These are phyloP conservation scores for Trichophyton verrucosum DNA, from an alignment of 2,329 filamentous ascomycete genomes.

Conservation along the genomic window DNA sequence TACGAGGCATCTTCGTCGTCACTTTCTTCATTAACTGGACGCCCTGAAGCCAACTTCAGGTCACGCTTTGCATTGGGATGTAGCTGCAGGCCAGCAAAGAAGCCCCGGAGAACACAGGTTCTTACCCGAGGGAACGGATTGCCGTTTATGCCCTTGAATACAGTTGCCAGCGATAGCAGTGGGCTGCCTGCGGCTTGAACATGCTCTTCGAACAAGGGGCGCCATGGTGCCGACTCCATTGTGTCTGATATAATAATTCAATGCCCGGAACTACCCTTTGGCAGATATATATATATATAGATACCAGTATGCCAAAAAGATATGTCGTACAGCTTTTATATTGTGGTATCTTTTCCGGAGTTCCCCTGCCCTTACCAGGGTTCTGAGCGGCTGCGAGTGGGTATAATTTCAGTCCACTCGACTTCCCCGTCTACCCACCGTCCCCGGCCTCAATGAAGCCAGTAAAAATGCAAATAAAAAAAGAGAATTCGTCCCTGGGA, in stretches of 20 bases:
- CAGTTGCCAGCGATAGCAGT: conserved; percentile 12
- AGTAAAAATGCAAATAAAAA: conserved; percentile 8
- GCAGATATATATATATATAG: neutral
- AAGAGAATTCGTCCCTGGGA: conserved; percentile 24
- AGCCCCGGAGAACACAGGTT: conserved; percentile 73
- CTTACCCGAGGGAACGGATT: conserved; percentile 46
- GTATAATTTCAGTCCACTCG: neutral
- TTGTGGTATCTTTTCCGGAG: neutral
- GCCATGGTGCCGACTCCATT: conserved; percentile 10
- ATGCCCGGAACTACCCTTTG: too few species aligned
- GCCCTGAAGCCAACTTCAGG: conserved; percentile 34
- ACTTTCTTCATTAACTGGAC: neutral
- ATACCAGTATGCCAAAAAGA: neutral
- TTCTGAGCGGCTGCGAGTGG: neutral
- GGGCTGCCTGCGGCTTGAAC: neutral
- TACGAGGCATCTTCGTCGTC: conserved; percentile 8
- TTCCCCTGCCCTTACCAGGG: neutral
- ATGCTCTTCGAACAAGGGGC: conserved; percentile 7
- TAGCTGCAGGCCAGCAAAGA: conserved; percentile 55
- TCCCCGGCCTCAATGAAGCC: neutral
- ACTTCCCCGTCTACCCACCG: neutral
- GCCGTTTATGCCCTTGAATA: conserved; percentile 1
- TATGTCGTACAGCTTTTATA: neutral
- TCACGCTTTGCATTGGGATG: conserved; percentile 60
- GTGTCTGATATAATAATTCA: neutral